Conservation (phyloP, 768 basidiomycete genomes). For the Hygrophoropsis aurantiaca region DNA sequence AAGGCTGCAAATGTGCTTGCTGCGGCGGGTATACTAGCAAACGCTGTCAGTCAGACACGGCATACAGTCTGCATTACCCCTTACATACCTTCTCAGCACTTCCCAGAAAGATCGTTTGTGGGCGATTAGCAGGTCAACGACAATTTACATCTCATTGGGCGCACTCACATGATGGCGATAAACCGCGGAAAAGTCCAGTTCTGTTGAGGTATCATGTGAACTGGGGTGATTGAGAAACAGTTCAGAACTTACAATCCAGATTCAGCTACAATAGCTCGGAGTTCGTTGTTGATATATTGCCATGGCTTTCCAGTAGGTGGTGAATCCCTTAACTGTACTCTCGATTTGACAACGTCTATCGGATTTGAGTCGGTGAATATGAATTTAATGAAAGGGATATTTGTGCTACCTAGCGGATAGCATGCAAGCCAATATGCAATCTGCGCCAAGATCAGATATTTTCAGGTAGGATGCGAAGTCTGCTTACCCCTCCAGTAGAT, state of each 20-base stretch:
- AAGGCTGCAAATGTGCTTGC: constrained; percentile 89
- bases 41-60: constrained; percentile 1
- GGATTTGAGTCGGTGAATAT: not conserved
- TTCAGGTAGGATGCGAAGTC: constrained; percentile 2
- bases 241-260: constrained; percentile 62
- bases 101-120: constrained; percentile 3
- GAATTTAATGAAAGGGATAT: not conserved
- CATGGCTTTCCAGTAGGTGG: constrained; percentile 76
- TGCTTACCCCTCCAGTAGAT: constrained; percentile 73
- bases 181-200: constrained; percentile 66
- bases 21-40: constrained; percentile 80
- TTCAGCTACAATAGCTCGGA: constrained; percentile 66
- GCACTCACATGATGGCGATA: constrained; percentile 73
- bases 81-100: constrained; percentile 64
- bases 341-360: constrained; percentile 87
- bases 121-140: not conserved
- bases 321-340: constrained; percentile 73
- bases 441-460: constrained; percentile 27
- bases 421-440: constrained; percentile 93
- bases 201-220: constrained; percentile 32
- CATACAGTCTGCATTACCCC: not conserved
- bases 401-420: constrained; percentile 72
- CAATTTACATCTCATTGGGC: not conserved
- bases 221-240: not conserved
- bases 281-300: constrained; percentile 73